A percentile compares a stretch with the other conserved stretches of the same genome.
Evolutionary conservation across 2,329 filamentous ascomycete species (phyloP).

Genomic region (Pseudogymnoascus sp.): DNA sequence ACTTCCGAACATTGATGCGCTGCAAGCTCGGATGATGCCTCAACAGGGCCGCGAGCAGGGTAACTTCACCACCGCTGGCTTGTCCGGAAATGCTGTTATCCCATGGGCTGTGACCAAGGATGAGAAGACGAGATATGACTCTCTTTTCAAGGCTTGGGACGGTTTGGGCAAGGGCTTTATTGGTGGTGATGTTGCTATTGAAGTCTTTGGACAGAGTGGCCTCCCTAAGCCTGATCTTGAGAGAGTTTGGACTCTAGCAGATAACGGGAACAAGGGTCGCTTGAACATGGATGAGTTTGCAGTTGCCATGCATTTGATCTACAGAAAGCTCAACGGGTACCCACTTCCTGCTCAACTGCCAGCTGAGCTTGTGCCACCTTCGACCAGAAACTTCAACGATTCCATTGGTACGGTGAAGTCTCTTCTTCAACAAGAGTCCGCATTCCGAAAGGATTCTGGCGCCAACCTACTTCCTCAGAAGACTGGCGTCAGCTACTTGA

Average conservation of each 20-base stretch:
- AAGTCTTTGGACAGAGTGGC: conserved; percentile 95
- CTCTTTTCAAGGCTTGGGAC: conserved; percentile 94
- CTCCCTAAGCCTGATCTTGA: conserved; percentile 85
- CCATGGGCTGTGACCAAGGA: conserved; percentile 99
- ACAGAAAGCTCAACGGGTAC: conserved; percentile 92
- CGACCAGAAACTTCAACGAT: conserved; percentile 84
- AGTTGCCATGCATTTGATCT: conserved; percentile 98
- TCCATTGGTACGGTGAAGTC: conserved; percentile 91
- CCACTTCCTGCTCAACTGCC: conserved; percentile 81
- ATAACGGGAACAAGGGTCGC: conserved; percentile 87
- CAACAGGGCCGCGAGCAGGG: conserved; percentile 83
- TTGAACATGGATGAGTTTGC: conserved; percentile 96
- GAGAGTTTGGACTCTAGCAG: conserved; percentile 86
- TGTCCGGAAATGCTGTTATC: conserved; percentile 89
- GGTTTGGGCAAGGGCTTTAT: conserved; percentile 89
- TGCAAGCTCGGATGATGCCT: conserved; percentile 95
- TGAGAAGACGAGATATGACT: conserved; percentile 93
- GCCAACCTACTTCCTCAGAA: conserved; percentile 87
- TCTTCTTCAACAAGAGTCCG: conserved; percentile 80
- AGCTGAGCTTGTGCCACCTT: conserved; percentile 87
- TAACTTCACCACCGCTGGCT: conserved; percentile 71
- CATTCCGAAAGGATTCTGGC: conserved; percentile 78
- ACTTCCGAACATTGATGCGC: conserved; percentile 83
- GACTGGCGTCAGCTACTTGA: conserved; percentile 96
- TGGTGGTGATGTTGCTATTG: conserved; percentile 83